phyloP scores from a whole-genome alignment of 2,329 filamentous ascomycete species.

The Aspergillus pseudoviridinutans region DNA sequence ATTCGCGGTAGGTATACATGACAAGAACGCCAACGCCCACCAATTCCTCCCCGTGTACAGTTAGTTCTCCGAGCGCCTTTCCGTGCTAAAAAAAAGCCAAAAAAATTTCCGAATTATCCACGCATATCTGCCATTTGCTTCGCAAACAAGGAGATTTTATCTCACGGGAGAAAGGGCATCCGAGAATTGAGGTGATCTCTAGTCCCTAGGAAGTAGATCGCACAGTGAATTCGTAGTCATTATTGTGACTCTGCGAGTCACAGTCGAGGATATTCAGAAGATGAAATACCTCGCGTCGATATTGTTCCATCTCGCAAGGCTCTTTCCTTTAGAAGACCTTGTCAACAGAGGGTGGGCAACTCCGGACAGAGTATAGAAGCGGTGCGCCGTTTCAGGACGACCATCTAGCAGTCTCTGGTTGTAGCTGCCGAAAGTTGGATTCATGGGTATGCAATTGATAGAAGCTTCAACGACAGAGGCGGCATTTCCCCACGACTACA shows the following conservation, averaged over 20 bases:
- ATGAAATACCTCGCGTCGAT: background rate
- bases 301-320: background rate
- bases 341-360: background rate
- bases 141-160: background rate
- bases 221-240: background rate
- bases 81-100: background rate
- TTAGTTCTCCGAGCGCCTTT: background rate
- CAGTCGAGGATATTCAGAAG: background rate
- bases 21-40: background rate
- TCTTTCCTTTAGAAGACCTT: background rate
- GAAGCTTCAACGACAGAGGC: constrained; percentile 43
- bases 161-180: background rate
- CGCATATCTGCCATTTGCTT: background rate
- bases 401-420: background rate
- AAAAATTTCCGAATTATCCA: background rate
- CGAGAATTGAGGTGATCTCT: background rate
- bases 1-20: background rate
- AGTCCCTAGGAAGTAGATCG: background rate
- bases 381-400: background rate
- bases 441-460: constrained; percentile 2
- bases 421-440: constrained; percentile 1
- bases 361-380: background rate
- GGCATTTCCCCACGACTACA: constrained; percentile 61
- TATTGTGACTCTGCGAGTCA: background rate
- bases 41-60: background rate